Base-by-base conservation (phyloP, 805 yeast species). In the Metschnikowia kofuensis region DNA sequence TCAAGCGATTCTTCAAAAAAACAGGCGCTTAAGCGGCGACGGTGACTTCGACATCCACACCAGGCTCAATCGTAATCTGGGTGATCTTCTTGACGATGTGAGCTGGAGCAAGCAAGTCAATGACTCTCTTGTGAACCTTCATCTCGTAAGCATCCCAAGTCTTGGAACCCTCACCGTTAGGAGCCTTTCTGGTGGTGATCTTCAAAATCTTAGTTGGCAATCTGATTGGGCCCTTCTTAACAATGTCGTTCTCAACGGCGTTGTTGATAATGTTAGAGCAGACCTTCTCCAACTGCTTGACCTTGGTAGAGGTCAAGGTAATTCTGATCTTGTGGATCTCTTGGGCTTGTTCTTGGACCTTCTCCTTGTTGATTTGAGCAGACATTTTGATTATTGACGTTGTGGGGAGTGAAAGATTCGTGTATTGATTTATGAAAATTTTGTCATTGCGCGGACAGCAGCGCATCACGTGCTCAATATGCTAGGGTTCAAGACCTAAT, bases 141-240 rank as follows among this genome's bases (percentile, higher is more conserved):
- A 94, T 87, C 84, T 94, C 99, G 79, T 85, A 94, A 69, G 95
- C 82, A 76, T 94, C 99, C 97, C 97, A 94, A 70, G 99, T 94
- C 92, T 94, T 94, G 68, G 99, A 94, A 94, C 99, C 99, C 84
- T 94, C 97, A 94, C 99, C 99, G 79, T 95, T 95, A 72, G 99
- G 99, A 74, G 99, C 87, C 91, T 94, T 94, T 89, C 99, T 90
- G 88, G 99, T 94, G 80, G 96, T 83, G 81, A 94, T 83, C 80
- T 87, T 89, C 73, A 94, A 87, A 67, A 87, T 94, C 87, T 91
- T 94, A 79, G 99, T 94, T 83, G 99, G 99, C 82, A 94, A 79
- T 88, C 99, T 91, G 72, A 94, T 96, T 67, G 99, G 99, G 74
- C 99, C 99, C 84, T 90, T 92, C 86, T 89, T 90, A 76, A 78